Conservation (phyloP, 2,329 filamentous ascomycete species). For the Penicillium sp. region DNA sequence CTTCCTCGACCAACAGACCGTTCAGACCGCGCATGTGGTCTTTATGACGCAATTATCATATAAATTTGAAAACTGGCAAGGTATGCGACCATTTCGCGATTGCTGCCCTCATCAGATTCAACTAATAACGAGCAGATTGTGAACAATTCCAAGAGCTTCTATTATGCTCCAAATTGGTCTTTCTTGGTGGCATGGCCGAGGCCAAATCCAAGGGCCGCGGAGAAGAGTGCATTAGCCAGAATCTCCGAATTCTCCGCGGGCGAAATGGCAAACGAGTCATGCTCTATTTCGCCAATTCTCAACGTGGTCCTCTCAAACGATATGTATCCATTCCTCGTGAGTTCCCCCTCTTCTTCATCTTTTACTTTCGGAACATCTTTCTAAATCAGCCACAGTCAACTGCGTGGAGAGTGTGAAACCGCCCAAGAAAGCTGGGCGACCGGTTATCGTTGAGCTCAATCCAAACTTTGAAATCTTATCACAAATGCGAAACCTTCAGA, state of each 20-base stretch:
- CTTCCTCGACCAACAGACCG: constrained; percentile 50
- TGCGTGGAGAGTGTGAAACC: constrained; percentile 44
- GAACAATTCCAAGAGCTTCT: constrained; percentile 47
- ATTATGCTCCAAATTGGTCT: constrained; percentile 43
- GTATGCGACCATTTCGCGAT: constrained; percentile 27
- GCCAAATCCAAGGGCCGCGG: constrained; percentile 50
- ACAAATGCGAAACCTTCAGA: constrained; percentile 43
- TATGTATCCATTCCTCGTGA: constrained; percentile 47
- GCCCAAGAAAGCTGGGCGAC: constrained; percentile 44
- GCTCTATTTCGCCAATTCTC: constrained; percentile 49
- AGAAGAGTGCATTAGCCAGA: constrained; percentile 51
- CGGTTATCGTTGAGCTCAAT: constrained; percentile 42
- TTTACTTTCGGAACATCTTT: background rate
- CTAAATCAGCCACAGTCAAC: constrained; percentile 36
- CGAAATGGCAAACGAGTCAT: constrained; percentile 42
- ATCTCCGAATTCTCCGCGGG: constrained; percentile 45
- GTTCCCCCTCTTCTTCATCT: constrained; percentile 6
- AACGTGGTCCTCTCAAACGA: constrained; percentile 45
- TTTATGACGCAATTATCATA: constrained; percentile 48
- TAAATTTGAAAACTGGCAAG: constrained; percentile 48
- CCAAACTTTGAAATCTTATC: constrained; percentile 49
- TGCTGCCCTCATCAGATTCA: too few relatives aligned
- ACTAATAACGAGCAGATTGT: constrained; percentile 38
- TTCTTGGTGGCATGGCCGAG: constrained; percentile 48
- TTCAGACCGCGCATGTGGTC: constrained; percentile 43